phyloP scores from a whole-genome alignment of 768 basidiomycete genomes.

The Saitozyma podzolica region DNA sequence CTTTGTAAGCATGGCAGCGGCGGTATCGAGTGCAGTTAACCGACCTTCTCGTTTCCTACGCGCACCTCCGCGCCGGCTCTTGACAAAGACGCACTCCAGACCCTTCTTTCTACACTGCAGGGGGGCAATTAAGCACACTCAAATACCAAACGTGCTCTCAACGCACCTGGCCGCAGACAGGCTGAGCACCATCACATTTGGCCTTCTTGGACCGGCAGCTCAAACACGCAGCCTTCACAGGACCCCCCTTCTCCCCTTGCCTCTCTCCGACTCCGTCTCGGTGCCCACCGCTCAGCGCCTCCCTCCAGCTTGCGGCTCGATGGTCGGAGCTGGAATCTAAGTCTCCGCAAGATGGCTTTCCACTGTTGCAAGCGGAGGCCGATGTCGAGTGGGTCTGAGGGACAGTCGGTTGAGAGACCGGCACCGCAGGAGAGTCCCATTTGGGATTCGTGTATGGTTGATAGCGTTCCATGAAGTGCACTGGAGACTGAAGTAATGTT shows the following conservation, averaged over 20 bases:
- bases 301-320: too few species aligned
- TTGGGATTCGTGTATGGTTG: too few species aligned
- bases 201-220: constrained; percentile 49
- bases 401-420: too few species aligned
- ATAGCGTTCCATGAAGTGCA: too few species aligned
- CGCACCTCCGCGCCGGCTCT: constrained; percentile 48
- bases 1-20: background rate
- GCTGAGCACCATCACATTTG: constrained; percentile 48
- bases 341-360: too few species aligned
- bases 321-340: too few species aligned
- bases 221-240: constrained; percentile 48
- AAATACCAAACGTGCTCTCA: background rate
- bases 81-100: constrained; percentile 49
- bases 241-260: constrained; percentile 30
- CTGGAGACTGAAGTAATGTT: too few species aligned
- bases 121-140: background rate
- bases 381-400: too few species aligned
- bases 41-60: constrained; percentile 44
- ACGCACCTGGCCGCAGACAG: constrained; percentile 47
- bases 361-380: too few species aligned
- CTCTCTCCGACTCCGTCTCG: constrained; percentile 10
- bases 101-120: constrained; percentile 40
- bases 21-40: background rate
- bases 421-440: too few species aligned
- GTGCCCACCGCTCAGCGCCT: too few species aligned